Evolutionary conservation across 805 yeast species (phyloP).

Genomic region (Kodamaea leandrae): DNA sequence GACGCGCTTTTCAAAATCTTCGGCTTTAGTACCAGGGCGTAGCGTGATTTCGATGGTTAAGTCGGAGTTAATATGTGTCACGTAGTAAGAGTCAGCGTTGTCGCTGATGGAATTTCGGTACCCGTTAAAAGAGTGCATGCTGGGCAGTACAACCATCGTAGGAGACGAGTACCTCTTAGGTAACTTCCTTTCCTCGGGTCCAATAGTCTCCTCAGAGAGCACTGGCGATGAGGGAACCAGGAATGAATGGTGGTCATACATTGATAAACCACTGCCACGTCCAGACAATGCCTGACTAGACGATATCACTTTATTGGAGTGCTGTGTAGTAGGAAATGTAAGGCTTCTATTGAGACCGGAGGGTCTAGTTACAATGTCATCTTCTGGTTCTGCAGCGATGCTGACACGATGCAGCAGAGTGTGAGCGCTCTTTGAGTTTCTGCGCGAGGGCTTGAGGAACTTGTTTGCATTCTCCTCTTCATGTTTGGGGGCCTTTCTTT

Average conservation of each 20-base stretch:
- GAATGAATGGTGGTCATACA: background rate
- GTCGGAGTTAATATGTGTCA: background rate
- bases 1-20: conserved; percentile 1
- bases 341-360: background rate
- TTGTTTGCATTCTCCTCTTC: background rate
- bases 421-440: background rate
- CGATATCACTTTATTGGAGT: conserved; percentile 2
- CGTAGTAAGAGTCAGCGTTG: background rate
- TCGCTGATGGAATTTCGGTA: background rate
- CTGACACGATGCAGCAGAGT: background rate
- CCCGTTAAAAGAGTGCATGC: conserved; percentile 1
- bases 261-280: background rate
- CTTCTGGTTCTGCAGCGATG: background rate
- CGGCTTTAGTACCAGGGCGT: background rate
- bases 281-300: conserved; percentile 8
- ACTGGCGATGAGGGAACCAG: conserved; percentile 3
- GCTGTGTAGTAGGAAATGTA: conserved; percentile 3
- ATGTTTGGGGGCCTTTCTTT: background rate
- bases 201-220: too few relatives aligned
- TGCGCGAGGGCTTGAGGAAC: background rate
- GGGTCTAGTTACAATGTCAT: too few relatives aligned
- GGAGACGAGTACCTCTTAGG: background rate
- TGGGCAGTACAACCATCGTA: background rate
- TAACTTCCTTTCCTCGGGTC: too few relatives aligned
- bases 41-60: background rate